A percentile compares a stretch with the other conserved stretches of the same genome.
phyloP scores from a whole-genome alignment of 208 protist species.

The Naegleria gruberi region DNA sequence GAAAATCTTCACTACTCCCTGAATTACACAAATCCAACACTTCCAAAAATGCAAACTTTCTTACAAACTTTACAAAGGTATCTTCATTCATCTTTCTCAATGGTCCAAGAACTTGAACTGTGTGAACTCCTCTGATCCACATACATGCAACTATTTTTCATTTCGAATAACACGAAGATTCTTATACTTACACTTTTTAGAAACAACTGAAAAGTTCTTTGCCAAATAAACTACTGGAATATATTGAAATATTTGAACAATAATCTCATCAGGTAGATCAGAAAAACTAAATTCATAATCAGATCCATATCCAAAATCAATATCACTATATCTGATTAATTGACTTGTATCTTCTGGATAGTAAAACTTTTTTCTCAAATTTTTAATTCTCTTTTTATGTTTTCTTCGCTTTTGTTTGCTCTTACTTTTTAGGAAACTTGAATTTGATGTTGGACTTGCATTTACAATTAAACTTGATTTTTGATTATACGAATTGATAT shows the following conservation, averaged over 20 bases:
- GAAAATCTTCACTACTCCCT: conserved; percentile 16
- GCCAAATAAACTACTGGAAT: not conserved
- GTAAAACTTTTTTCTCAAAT: not conserved
- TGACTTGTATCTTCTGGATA: not conserved
- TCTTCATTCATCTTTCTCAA: conserved; percentile 6
- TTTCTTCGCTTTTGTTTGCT: not conserved
- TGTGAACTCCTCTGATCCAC: not conserved
- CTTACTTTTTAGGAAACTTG: not conserved
- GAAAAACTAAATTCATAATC: not conserved
- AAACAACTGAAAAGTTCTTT: not conserved
- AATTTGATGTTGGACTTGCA: not conserved
- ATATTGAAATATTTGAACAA: not conserved
- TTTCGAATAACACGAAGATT: no score
- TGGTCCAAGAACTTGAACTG: not conserved
- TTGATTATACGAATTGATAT: not conserved
- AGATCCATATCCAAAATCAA: not conserved
- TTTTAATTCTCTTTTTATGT: not conserved
- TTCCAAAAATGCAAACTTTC: not conserved
- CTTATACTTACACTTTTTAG: not conserved
- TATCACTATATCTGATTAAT: not conserved
- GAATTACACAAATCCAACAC: not conserved
- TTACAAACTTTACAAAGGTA: not conserved
- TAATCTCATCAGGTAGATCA: not conserved
- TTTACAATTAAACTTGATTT: not conserved
- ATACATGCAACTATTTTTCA: not conserved